Conservation (phyloP, 768 basidiomycete species). For the Tulasnella sp. region DNA sequence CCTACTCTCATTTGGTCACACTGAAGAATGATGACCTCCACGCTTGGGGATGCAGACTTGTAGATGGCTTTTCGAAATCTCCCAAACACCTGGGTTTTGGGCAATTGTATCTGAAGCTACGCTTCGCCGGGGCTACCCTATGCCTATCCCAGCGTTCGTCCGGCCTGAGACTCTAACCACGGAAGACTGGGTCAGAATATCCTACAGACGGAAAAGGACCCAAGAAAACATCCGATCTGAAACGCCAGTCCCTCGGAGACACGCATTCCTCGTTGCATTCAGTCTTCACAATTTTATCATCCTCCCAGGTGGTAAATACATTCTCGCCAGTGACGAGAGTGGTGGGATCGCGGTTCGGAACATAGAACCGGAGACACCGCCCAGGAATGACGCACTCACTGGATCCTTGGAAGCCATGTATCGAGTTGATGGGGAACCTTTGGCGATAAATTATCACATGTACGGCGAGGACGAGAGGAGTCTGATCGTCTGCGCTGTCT, state of each 20-base stretch:
- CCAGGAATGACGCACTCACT: not conserved
- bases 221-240: not conserved
- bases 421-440: not conserved
- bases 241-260: not conserved
- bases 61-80: not conserved
- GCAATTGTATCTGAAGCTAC: not conserved
- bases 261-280: not conserved
- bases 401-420: not conserved
- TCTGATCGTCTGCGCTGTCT: not conserved
- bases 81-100: not conserved
- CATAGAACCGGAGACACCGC: not conserved
- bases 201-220: not conserved
- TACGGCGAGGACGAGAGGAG: not conserved
- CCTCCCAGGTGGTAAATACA: not conserved
- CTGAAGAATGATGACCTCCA: not conserved
- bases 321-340: not conserved
- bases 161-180: not conserved
- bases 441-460: not conserved
- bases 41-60: not conserved
- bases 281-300: conserved; percentile 5
- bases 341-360: not conserved
- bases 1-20: not conserved
- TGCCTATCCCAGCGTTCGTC: not conserved
- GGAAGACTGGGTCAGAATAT: not conserved
- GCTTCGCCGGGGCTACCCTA: not conserved